phyloP scores from a whole-genome alignment of 176 grass and related monocot genomes.

The Triticum monococcum region DNA sequence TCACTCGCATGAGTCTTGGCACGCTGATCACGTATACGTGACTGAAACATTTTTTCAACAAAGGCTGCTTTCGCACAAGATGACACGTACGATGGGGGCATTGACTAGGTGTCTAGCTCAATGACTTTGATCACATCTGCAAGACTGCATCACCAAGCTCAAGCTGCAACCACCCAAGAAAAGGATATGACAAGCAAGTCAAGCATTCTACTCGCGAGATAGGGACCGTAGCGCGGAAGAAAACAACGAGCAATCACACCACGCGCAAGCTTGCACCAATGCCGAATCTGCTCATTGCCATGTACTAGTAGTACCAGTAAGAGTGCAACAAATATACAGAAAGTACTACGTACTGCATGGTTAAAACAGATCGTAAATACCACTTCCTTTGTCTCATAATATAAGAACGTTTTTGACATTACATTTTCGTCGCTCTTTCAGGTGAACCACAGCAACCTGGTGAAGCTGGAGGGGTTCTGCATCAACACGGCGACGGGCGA shows the following conservation, averaged over 20 bases:
- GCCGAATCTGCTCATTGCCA: background rate
- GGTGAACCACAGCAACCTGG: conserved; percentile 98
- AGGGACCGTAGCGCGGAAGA: background rate
- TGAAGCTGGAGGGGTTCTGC: conserved; percentile 98
- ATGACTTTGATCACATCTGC: background rate
- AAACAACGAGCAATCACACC: background rate
- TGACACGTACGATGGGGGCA: background rate
- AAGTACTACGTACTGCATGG: no score
- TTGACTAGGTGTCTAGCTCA: background rate
- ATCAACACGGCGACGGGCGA: conserved; percentile 67
- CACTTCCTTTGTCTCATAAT: no score
- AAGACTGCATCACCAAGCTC: background rate
- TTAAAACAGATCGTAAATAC: background rate
- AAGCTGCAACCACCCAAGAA: background rate
- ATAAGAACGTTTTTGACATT: no score
- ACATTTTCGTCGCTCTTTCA: background rate
- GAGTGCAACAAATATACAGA: no score
- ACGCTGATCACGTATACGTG: background rate
- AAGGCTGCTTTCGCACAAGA: background rate
- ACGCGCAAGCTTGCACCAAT: background rate
- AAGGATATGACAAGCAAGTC: background rate
- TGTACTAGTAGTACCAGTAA: no score
- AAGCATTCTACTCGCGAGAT: background rate
- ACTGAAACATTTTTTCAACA: background rate
- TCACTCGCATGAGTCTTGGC: background rate